Percentiles rank a stretch among this genome's conserved stretches.
These are phyloP conservation scores for Blastocystis sp. DNA, from an alignment of 352 stramenopile genomes.

Conservation along the genomic window DNA sequence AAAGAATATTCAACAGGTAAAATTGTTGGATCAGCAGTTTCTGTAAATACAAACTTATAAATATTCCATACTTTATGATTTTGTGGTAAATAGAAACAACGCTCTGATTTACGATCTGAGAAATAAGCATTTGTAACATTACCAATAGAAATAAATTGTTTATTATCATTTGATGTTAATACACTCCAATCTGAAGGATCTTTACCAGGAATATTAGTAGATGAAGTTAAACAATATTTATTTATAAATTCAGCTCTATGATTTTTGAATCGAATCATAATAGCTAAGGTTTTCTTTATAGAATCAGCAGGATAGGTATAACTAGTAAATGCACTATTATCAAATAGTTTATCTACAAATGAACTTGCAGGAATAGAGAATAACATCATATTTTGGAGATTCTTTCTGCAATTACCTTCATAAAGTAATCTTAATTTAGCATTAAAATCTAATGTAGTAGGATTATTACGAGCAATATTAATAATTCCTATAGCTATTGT, in stretches of 20 bases:
- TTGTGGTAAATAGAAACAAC: slow-evolving; percentile 21
- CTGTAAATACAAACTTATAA: too few relatives aligned
- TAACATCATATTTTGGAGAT: too few relatives aligned
- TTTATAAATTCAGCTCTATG: slow-evolving; percentile 8
- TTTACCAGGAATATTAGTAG: not conserved
- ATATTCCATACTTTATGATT: slow-evolving; percentile 4
- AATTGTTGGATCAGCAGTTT: too few relatives aligned
- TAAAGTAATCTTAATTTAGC: too few relatives aligned
- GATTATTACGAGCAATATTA: too few relatives aligned
- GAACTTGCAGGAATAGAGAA: too few relatives aligned
- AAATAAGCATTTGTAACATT: too few relatives aligned
- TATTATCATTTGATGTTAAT: slow-evolving; percentile 2
- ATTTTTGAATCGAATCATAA: not conserved
- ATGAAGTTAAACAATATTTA: not conserved
- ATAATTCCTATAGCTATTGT: too few relatives aligned
- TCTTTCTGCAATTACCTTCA: too few relatives aligned
- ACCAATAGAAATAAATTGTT: not conserved
- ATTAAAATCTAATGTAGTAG: too few relatives aligned
- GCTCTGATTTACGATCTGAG: too few relatives aligned
- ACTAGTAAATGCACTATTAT: not conserved
- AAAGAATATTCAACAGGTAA: too few relatives aligned
- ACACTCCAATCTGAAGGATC: slow-evolving; percentile 16
- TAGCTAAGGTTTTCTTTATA: not conserved
- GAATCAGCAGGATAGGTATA: not conserved
- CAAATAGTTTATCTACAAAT: not conserved